Percentiles rank a stretch among this genome's conserved stretches.
Evolutionary conservation across 352 stramenopile genomes (phyloP).

Genomic region (Aphanomyces euteiches): DNA sequence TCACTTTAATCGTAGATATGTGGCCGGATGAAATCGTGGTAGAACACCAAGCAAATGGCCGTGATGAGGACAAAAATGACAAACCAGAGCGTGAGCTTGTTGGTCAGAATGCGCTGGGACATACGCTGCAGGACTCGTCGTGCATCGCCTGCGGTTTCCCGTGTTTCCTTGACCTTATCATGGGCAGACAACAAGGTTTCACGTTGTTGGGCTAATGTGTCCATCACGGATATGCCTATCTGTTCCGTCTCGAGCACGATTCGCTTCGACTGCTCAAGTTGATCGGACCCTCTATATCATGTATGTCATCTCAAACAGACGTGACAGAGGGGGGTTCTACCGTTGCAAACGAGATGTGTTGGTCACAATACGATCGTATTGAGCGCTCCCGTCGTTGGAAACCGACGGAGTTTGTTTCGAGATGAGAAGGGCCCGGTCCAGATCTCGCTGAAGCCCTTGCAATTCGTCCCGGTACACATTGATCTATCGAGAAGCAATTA

Average conservation of each 20-base stretch:
- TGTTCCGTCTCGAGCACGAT: slow-evolving; percentile 63
- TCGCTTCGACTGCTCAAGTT: slow-evolving; percentile 56
- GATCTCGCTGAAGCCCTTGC: slow-evolving; percentile 58
- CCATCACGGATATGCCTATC: slow-evolving; percentile 64
- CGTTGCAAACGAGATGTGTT: slow-evolving; percentile 63
- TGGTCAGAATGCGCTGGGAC: slow-evolving; percentile 70
- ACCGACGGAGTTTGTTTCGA: slow-evolving; percentile 57
- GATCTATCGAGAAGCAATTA: slow-evolving; percentile 37
- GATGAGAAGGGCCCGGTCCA: slow-evolving; percentile 69
- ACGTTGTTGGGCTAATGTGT: slow-evolving; percentile 62
- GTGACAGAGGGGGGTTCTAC: slow-evolving; percentile 32
- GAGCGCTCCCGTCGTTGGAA: slow-evolving; percentile 54
- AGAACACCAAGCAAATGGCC: slow-evolving; percentile 69
- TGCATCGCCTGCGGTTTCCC: slow-evolving; percentile 60
- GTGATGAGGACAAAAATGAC: slow-evolving; percentile 63
- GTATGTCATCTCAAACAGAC: background rate
- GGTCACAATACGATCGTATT: slow-evolving; percentile 63
- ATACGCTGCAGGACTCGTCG: slow-evolving; percentile 67
- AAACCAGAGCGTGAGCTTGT: slow-evolving; percentile 76
- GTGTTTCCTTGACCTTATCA: slow-evolving; percentile 63
- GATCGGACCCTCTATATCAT: slow-evolving; percentile 49
- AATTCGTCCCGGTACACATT: slow-evolving; percentile 71
- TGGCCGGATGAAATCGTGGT: slow-evolving; percentile 68
- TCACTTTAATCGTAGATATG: too few relatives aligned
- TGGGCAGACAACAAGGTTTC: slow-evolving; percentile 49